phyloP scores from a whole-genome alignment of 495 filamentous ascomycete species.

The Xylaria longipes region DNA sequence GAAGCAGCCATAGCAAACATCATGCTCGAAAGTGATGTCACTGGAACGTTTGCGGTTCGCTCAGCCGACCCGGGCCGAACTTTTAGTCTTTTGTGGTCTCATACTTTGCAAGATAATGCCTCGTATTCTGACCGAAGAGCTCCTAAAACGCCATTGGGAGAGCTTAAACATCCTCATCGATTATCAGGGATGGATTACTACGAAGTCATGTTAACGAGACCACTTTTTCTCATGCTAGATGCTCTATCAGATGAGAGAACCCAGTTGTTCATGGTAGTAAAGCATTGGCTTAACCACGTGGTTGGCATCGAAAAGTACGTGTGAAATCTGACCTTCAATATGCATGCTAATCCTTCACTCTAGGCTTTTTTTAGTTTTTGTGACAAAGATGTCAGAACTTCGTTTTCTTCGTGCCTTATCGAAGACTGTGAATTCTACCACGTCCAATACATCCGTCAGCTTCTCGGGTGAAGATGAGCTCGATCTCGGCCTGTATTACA shows the following conservation, averaged over 20 bases:
- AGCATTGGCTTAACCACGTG: conserved; percentile 82
- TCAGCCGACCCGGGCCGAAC: conserved; percentile 64
- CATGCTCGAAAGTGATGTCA: conserved; percentile 63
- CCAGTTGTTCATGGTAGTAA: conserved; percentile 75
- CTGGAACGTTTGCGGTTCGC: conserved; percentile 58
- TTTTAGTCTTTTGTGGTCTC: conserved; percentile 79
- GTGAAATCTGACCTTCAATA: neutral
- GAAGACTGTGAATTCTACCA: conserved; percentile 37
- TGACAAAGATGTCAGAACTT: conserved; percentile 60
- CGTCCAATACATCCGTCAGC: conserved; percentile 30
- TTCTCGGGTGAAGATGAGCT: conserved; percentile 66
- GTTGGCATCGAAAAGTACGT: conserved; percentile 68
- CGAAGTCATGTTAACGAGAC: conserved; percentile 78
- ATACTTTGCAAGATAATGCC: conserved; percentile 70
- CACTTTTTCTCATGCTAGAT: conserved; percentile 84
- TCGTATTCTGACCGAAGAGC: conserved; percentile 52
- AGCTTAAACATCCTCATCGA: conserved; percentile 53
- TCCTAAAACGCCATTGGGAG: conserved; percentile 57
- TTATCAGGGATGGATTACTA: conserved; percentile 59
- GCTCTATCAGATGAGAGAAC: conserved; percentile 73
- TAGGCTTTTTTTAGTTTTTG: conserved; percentile 64
- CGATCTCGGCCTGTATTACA: conserved; percentile 77
- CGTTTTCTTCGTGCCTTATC: conserved; percentile 56
- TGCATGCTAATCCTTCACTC: conserved; percentile 22
- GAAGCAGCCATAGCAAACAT: conserved; percentile 81